Evolutionary conservation across 1,284 basidiomycete species (phyloP).

Genomic region (Leccinum griseonigrum): DNA sequence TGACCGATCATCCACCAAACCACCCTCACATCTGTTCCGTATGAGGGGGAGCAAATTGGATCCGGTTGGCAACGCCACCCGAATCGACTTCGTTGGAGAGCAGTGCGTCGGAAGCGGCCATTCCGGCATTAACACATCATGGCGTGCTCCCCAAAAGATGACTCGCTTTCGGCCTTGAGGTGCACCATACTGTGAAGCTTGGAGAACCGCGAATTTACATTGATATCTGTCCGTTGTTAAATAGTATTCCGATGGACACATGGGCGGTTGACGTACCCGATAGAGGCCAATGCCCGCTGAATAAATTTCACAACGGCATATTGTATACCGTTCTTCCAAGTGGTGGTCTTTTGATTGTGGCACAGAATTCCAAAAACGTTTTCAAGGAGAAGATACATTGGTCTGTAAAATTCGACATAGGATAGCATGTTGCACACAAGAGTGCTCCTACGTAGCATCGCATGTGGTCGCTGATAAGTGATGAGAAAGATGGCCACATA

Average conservation of each 20-base stretch:
- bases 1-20: slow-evolving; percentile 39
- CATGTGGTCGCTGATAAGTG: neutral
- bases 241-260: neutral
- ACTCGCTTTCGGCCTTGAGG: slow-evolving; percentile 66
- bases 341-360: slow-evolving; percentile 37
- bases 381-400: slow-evolving; percentile 64
- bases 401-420: slow-evolving; percentile 68
- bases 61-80: slow-evolving; percentile 37
- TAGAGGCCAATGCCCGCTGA: slow-evolving; percentile 48
- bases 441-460: slow-evolving; percentile 45
- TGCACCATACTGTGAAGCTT: slow-evolving; percentile 66
- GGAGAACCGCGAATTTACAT: slow-evolving; percentile 58
- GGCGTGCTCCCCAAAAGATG: slow-evolving; percentile 63
- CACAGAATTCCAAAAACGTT: slow-evolving; percentile 62
- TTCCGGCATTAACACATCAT: slow-evolving; percentile 52
- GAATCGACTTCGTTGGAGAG: slow-evolving; percentile 29
- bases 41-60: slow-evolving; percentile 38
- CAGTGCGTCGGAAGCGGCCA: slow-evolving; percentile 66
- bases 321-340: slow-evolving; percentile 36
- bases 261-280: slow-evolving; percentile 48
- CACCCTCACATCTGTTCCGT: slow-evolving; percentile 35
- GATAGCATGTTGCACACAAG: slow-evolving; percentile 67
- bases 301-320: slow-evolving; percentile 66
- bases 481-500: slow-evolving; percentile 21
- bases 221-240: slow-evolving; percentile 53